Base-by-base conservation (phyloP, 257 asterid species). In the Ilex aquifolium region DNA sequence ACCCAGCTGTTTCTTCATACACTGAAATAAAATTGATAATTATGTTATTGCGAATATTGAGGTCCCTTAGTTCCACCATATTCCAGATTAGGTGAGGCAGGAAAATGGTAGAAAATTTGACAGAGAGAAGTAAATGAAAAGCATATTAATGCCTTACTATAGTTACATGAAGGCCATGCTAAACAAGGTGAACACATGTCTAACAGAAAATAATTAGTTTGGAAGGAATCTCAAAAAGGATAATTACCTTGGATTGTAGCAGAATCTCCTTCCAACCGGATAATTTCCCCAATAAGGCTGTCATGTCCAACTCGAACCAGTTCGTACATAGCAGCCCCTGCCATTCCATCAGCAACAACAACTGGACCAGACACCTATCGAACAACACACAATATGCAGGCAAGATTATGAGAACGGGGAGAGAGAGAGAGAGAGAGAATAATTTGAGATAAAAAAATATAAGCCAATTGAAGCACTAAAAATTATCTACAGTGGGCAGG, bases 341-440 rank as follows among this genome's bases (percentile, higher is more conserved):
- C 90, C 99, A 92, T 92, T 72, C 97, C 99, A 83, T 92, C 99
- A 61, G 99, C 99, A 74, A 92, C 88, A 21, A 92, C 99, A 67
- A 92, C 99, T 0, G 99, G 99, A 64, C 99, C 99, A 40, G 99
- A 92, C 5, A 92, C 99, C 99, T 92, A 67, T 36, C 42, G 7
- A 36, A 32, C 42, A 56, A 56, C 42, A 63, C 65, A 67, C 48
- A 6, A 52, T 40, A 30, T 40, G 53, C 52, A 2, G 52, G 52
- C 11, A 6, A 46, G n/a, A 11, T 46, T 46, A 7, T 46, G n/a
- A 10, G 52, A 46, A 36, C 8, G 2, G 42, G 27, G 27, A 21
- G 27, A 1, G 27, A 1, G 27, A 1, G 27, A 21, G 27, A 21
- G 27, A 21, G 27, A 21, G 27, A 21, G 27, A 21, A 21, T 21